A percentile compares a stretch with the other conserved stretches of the same genome.
Evolutionary conservation across 202 grass and related monocot species (phyloP).

Genomic region (Panicum hallii): DNA sequence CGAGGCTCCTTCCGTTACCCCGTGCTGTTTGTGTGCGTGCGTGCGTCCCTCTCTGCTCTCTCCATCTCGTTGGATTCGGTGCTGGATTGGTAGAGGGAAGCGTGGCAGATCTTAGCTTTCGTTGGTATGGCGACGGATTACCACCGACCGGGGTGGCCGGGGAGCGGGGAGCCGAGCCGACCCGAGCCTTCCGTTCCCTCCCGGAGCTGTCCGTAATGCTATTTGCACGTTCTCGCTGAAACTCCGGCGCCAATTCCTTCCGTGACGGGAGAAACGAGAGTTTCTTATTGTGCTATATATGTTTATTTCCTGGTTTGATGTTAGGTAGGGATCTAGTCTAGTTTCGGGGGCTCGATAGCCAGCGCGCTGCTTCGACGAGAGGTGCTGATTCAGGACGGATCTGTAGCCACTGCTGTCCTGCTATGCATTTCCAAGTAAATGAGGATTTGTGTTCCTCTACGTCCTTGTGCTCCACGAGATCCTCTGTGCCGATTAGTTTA

Average conservation of each 20-base stretch:
- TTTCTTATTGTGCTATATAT: neutral
- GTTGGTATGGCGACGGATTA: neutral
- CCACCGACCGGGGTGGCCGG: neutral
- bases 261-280: neutral
- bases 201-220: neutral
- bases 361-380: neutral
- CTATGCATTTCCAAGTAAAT: neutral
- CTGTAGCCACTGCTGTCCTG: neutral
- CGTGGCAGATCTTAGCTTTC: neutral
- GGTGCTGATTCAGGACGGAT: neutral
- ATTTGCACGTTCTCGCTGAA: neutral
- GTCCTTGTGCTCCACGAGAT: neutral
- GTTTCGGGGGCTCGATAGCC: neutral
- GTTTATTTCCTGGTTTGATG: neutral
- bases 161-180: neutral
- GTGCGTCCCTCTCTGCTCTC: too few relatives aligned
- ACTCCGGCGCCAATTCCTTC: neutral
- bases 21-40: neutral
- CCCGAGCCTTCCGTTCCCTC: neutral
- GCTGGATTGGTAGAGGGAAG: neutral
- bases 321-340: neutral
- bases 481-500: neutral
- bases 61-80: conserved; percentile 7
- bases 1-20: neutral
- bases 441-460: neutral